Conservation (phyloP, 2,329 filamentous ascomycete genomes). For the Cadophora sp. region DNA sequence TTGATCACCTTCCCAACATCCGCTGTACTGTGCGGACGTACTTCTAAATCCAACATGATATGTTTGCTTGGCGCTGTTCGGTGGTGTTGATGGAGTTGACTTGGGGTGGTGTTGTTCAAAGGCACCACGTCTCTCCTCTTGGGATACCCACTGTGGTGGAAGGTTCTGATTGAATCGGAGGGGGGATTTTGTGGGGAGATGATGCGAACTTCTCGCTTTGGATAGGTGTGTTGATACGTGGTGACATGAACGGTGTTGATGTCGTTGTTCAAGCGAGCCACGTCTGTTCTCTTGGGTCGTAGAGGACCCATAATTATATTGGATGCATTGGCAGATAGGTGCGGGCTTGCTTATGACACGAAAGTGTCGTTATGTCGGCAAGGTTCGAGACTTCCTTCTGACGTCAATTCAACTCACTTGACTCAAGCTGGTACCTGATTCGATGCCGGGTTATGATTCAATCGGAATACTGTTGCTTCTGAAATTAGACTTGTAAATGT, state of each 20-base stretch:
- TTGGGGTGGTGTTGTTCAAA: background rate
- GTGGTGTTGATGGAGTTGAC: background rate
- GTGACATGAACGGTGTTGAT: conserved; percentile 2
- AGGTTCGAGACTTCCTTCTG: too few relatives aligned
- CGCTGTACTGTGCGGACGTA: background rate
- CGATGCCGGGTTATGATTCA: too few relatives aligned
- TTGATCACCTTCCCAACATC: background rate
- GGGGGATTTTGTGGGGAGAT: background rate
- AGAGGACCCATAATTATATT: background rate
- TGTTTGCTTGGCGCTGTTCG: background rate
- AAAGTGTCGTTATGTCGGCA: too few relatives aligned
- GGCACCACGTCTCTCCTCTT: background rate
- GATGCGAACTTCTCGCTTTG: conserved; percentile 11
- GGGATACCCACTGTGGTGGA: background rate
- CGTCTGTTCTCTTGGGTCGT: background rate
- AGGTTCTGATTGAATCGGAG: background rate
- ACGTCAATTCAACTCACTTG: too few relatives aligned
- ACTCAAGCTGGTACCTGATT: too few relatives aligned
- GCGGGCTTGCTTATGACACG: background rate
- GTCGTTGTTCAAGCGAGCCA: conserved; percentile 11
- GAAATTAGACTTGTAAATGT: too few relatives aligned
- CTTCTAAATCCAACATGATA: background rate
- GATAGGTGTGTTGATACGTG: conserved; percentile 7
- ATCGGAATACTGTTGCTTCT: too few relatives aligned
- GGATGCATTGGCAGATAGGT: background rate